Percentiles rank a stretch among this genome's conserved stretches.
phyloP scores from a whole-genome alignment of 148 eudicot species.

The Drosera capensis region DNA sequence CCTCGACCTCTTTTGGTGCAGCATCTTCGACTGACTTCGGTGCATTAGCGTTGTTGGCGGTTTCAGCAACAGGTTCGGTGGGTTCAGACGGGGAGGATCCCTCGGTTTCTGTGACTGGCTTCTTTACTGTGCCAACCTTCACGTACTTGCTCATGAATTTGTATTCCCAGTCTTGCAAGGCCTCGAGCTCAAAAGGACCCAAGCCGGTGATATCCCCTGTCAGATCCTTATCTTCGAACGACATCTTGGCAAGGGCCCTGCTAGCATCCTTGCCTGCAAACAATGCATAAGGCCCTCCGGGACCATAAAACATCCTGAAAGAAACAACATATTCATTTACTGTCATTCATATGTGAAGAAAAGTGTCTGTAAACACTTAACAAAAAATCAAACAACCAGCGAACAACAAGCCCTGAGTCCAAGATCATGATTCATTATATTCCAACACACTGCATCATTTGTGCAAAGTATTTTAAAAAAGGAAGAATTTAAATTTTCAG shows the following conservation, averaged over 20 bases:
- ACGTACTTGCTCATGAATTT: conserved; percentile 95
- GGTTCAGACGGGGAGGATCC: conserved; percentile 20
- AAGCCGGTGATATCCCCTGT: conserved; percentile 75
- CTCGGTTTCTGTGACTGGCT: conserved; percentile 26
- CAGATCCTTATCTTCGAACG: conserved; percentile 82
- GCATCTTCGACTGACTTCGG: neutral
- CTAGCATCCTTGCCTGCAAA: conserved; percentile 98
- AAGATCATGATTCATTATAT: too few relatives aligned
- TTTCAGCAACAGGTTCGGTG: neutral
- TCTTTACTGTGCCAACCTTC: conserved; percentile 74
- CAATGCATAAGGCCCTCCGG: conserved; percentile 90
- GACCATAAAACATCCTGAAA: conserved; percentile 90
- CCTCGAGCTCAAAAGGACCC: conserved; percentile 83
- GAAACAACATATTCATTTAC: neutral
- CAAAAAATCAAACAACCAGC: too few relatives aligned
- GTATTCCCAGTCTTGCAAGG: conserved; percentile 95
- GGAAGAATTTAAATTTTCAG: too few relatives aligned
- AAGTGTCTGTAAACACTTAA: too few relatives aligned
- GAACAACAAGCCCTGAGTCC: too few relatives aligned
- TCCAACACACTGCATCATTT: too few relatives aligned
- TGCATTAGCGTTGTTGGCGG: neutral
- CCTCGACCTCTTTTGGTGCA: neutral
- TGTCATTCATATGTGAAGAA: too few relatives aligned
- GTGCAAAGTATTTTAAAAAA: too few relatives aligned
- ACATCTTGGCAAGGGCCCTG: conserved; percentile 96